phyloP scores from a whole-genome alignment of 768 basidiomycete species.

The Cystofilobasidium bisporidii region DNA sequence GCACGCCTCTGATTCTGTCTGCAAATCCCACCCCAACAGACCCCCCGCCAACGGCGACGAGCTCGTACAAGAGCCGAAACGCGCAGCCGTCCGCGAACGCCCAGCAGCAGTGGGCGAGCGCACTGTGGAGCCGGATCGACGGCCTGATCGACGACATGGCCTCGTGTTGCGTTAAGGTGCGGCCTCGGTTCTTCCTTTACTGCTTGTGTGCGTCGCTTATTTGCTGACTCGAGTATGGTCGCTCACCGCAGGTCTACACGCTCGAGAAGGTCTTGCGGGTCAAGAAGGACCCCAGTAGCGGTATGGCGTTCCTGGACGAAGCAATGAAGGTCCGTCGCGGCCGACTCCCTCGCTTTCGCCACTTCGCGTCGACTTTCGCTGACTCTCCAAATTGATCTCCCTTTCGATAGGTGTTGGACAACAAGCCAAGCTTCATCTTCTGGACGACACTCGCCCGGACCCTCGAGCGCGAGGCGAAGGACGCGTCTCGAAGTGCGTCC shows the following conservation, averaged over 20 bases:
- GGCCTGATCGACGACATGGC: conserved; percentile 78
- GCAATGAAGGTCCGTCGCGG: conserved; percentile 66
- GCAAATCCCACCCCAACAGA: background rate
- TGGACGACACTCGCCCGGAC: conserved; percentile 74
- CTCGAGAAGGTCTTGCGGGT: conserved; percentile 85
- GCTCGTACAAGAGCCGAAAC: conserved; percentile 59
- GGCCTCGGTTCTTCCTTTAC: conserved; percentile 11
- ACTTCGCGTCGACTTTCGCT: no score
- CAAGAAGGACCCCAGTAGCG: conserved; percentile 72
- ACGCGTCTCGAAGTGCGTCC: conserved; percentile 60
- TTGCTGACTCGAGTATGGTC: background rate
- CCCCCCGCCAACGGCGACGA: background rate
- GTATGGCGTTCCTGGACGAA: conserved; percentile 76
- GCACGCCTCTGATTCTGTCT: no score
- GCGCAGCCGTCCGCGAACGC: conserved; percentile 64
- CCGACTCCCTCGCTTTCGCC: no score
- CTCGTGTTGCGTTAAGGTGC: conserved; percentile 77
- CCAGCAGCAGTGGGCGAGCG: conserved; percentile 70
- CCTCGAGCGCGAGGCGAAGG: conserved; percentile 71
- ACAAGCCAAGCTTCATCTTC: conserved; percentile 80
- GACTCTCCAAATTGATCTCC: no score
- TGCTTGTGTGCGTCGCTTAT: background rate
- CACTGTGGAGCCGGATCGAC: conserved; percentile 73
- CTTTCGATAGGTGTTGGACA: conserved; percentile 60
- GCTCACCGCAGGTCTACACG: conserved; percentile 63